Evolutionary conservation across 805 yeast species (phyloP).

Genomic region (Soucietia sequanensis): DNA sequence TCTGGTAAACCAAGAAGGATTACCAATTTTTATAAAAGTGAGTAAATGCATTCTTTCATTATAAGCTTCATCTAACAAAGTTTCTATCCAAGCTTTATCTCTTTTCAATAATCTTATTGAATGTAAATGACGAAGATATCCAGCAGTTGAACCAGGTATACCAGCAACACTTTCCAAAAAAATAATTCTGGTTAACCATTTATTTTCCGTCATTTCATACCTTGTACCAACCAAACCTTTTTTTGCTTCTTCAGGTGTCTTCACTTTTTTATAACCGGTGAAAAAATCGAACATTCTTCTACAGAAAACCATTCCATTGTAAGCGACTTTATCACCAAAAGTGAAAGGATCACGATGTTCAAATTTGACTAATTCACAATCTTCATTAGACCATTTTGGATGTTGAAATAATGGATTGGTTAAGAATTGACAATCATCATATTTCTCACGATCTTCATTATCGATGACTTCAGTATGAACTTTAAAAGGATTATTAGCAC

Average conservation of each 20-base stretch:
- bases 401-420: constrained; percentile 42
- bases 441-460: constrained; percentile 18
- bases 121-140: constrained; percentile 66
- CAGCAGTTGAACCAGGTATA: constrained; percentile 79
- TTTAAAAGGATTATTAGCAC: constrained; percentile 12
- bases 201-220: constrained; percentile 55
- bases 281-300: constrained; percentile 56
- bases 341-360: constrained; percentile 53
- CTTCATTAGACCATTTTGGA: constrained; percentile 27
- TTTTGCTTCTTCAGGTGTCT: constrained; percentile 23
- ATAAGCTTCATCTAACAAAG: constrained; percentile 71
- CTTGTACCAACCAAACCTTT: constrained; percentile 36
- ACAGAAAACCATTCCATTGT: constrained; percentile 40
- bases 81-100: constrained; percentile 75
- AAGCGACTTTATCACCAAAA: constrained; percentile 53
- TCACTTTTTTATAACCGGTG: constrained; percentile 66
- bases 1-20: constrained; percentile 60
- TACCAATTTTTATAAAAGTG: constrained; percentile 63
- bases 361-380: constrained; percentile 37
- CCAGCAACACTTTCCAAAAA: constrained; percentile 74
- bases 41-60: constrained; percentile 76
- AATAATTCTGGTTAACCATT: constrained; percentile 63
- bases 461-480: constrained; percentile 26
- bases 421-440: constrained; percentile 33
- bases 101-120: constrained; percentile 59